Conservation (phyloP, 1,284 basidiomycete species). For the Marasmius oreades region DNA sequence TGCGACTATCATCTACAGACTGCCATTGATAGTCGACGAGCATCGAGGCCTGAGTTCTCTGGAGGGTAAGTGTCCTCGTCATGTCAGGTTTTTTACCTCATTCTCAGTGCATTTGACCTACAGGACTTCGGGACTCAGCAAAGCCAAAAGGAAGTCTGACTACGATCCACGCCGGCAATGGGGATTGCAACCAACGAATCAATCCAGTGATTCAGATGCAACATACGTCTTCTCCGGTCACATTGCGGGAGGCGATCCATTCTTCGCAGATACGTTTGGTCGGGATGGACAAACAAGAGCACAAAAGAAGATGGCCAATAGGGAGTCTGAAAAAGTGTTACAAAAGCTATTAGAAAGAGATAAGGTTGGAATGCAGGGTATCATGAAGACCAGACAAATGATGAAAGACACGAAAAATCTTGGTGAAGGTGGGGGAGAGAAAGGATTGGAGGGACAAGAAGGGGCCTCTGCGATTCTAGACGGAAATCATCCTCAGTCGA, state of each 20-base stretch:
- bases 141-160: conserved; percentile 47
- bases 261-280: conserved; percentile 58
- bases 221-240: conserved; percentile 82
- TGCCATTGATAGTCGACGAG: conserved; percentile 72
- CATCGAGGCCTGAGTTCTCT: conserved; percentile 80
- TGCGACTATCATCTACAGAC: conserved; percentile 89
- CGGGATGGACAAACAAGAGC: conserved; percentile 71
- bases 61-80: conserved; percentile 50
- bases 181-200: conserved; percentile 61
- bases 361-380: conserved; percentile 57
- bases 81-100: conserved; percentile 2
- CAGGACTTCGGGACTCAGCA: conserved; percentile 62
- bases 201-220: conserved; percentile 39
- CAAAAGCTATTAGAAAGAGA: conserved; percentile 57
- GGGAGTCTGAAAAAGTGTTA: conserved; percentile 59
- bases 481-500: conserved; percentile 10
- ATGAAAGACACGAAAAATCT: conserved; percentile 16
- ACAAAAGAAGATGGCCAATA: conserved; percentile 54
- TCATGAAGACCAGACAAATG: conserved; percentile 53
- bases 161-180: conserved; percentile 68
- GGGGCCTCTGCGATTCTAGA: not conserved
- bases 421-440: conserved; percentile 2
- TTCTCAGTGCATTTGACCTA: not conserved
- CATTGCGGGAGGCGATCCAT: conserved; percentile 38
- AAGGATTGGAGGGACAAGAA: too few relatives aligned